These are phyloP conservation scores for Acanthamoeba rhysodes DNA, from an alignment of 208 protist genomes.

Conservation along the genomic window DNA sequence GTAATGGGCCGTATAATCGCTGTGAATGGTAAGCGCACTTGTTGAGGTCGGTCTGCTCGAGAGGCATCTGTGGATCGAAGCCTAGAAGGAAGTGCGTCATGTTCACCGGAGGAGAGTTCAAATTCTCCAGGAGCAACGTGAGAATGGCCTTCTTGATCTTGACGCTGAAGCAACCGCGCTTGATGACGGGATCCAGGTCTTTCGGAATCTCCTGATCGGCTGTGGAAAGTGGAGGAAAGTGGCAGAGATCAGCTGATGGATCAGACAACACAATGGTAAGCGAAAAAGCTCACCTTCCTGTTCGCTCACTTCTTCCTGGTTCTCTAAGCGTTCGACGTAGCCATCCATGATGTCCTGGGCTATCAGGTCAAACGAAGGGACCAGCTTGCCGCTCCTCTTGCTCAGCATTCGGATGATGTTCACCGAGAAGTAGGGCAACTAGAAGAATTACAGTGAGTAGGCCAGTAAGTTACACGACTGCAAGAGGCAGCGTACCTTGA, in stretches of 20 bases:
- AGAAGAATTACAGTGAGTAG: neutral
- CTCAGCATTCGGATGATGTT: constrained; percentile 45
- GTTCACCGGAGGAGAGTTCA: constrained; percentile 15
- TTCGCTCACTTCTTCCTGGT: neutral
- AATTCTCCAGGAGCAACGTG: constrained; percentile 35
- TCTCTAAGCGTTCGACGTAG: constrained; percentile 24
- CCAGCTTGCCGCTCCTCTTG: constrained; percentile 46
- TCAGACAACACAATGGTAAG: neutral
- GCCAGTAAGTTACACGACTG: neutral
- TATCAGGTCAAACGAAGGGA: neutral
- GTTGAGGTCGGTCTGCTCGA: constrained; percentile 56
- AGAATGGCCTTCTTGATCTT: constrained; percentile 69
- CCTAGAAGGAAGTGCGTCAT: constrained; percentile 70
- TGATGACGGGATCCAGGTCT: neutral
- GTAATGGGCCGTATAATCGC: neutral
- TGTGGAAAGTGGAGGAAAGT: neutral
- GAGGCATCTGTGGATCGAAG: constrained; percentile 21
- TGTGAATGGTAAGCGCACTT: neutral
- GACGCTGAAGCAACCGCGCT: neutral
- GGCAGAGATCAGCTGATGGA: neutral
- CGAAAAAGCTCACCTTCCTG: neutral
- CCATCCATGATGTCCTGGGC: constrained; percentile 29
- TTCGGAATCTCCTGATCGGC: neutral
- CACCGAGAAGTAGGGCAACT: constrained; percentile 57
- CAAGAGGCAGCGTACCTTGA: neutral